A percentile compares a stretch with the other conserved stretches of the same genome.
Evolutionary conservation across 352 stramenopile species (phyloP).

Genomic region (Globisporangium heterothallicum): DNA sequence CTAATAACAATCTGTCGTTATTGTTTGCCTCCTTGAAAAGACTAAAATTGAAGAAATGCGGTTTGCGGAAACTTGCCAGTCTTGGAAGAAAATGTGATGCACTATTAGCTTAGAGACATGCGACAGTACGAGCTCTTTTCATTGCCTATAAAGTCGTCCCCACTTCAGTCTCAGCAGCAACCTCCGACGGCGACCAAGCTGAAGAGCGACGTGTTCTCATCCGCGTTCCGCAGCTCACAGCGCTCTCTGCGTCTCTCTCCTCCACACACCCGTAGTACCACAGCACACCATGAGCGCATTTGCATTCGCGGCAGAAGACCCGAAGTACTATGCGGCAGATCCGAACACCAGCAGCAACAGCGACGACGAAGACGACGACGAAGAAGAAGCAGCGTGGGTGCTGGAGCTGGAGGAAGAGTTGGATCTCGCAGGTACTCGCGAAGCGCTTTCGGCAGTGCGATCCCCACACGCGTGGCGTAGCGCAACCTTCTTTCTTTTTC

Average conservation of each 20-base stretch:
- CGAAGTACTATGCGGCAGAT: background rate
- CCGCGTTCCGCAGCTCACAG: background rate
- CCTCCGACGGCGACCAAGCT: background rate
- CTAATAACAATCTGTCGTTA: no score
- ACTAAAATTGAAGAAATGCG: no score
- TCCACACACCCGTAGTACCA: background rate
- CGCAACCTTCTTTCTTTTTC: background rate
- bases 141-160: background rate
- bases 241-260: background rate
- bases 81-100: no score
- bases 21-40: no score
- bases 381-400: constrained; percentile 58
- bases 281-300: background rate
- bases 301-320: background rate
- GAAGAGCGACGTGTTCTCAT: background rate
- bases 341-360: constrained; percentile 4
- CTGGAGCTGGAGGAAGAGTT: constrained; percentile 72
- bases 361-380: constrained; percentile 15
- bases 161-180: background rate
- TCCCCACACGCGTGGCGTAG: background rate
- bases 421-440: constrained; percentile 24
- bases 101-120: background rate
- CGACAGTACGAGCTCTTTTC: background rate
- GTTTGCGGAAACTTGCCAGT: no score
- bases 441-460: background rate